Evolutionary conservation across 1,139 yeast species (phyloP).

Genomic region (Hyphopichia khmerensis): DNA sequence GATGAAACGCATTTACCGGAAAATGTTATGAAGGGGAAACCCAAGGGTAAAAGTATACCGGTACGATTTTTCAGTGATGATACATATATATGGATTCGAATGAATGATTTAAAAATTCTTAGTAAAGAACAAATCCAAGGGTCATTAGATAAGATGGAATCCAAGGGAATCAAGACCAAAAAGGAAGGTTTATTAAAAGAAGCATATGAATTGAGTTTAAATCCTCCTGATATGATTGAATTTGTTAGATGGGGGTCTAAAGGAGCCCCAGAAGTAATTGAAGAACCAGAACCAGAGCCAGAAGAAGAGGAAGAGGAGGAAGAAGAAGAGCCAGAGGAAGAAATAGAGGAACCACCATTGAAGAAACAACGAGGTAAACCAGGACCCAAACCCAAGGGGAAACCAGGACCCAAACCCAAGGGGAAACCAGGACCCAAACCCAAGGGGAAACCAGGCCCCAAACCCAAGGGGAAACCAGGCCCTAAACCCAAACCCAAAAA

Average conservation of each 20-base stretch:
- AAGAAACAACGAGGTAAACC: constrained; percentile 15
- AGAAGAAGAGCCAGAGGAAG: constrained; percentile 11
- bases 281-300: constrained; percentile 6
- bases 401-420: constrained; percentile 1
- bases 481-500: constrained; percentile 8
- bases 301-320: constrained; percentile 13
- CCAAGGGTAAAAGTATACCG: constrained; percentile 41
- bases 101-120: constrained; percentile 39
- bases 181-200: constrained; percentile 35
- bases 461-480: constrained; percentile 10
- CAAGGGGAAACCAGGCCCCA: constrained; percentile 10
- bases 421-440: constrained; percentile 6
- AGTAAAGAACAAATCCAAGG: constrained; percentile 24
- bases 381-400: constrained; percentile 5
- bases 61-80: constrained; percentile 67
- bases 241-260: constrained; percentile 45
- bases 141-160: constrained; percentile 9
- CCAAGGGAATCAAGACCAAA: constrained; percentile 16
- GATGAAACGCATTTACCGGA: constrained; percentile 57
- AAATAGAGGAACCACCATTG: constrained; percentile 12
- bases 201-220: constrained; percentile 40
- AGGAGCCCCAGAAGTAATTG: constrained; percentile 32
- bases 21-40: constrained; percentile 46
- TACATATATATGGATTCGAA: constrained; percentile 61
- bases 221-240: constrained; percentile 44